Percentiles rank a stretch among this genome's conserved stretches.
Evolutionary conservation across 2,329 filamentous ascomycete species (phyloP).

Genomic region (Colletotrichum tabaci): DNA sequence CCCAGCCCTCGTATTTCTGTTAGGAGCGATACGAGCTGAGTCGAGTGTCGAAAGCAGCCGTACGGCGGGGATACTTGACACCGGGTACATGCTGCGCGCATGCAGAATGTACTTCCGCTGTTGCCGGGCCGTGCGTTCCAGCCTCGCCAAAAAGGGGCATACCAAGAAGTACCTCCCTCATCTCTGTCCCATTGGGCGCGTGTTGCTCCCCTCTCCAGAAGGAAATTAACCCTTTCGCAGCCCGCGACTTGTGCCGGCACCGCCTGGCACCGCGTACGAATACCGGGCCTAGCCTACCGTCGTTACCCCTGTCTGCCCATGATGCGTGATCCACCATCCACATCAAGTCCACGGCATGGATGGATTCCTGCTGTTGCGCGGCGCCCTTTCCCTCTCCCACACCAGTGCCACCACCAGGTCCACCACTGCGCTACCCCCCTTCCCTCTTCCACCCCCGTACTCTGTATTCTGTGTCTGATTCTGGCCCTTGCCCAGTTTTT

Average conservation of each 20-base stretch:
- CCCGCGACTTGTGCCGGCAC: slow-evolving; percentile 16
- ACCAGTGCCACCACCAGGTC: neutral
- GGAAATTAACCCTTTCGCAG: slow-evolving; percentile 38
- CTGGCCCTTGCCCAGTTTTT: slow-evolving; percentile 29
- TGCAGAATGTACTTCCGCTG: slow-evolving; percentile 13
- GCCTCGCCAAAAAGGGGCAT: slow-evolving; percentile 19
- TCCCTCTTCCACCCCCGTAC: slow-evolving; percentile 24
- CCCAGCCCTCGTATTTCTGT: slow-evolving; percentile 32
- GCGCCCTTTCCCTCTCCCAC: neutral
- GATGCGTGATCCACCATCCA: slow-evolving; percentile 18
- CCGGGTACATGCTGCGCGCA: accelerated
- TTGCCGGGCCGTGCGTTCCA: slow-evolving; percentile 25
- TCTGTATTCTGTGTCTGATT: slow-evolving; percentile 20
- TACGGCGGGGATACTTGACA: neutral
- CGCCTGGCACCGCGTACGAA: slow-evolving; percentile 10
- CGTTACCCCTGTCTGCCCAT: slow-evolving; percentile 34
- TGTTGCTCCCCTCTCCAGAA: slow-evolving; percentile 1
- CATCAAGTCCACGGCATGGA: slow-evolving; percentile 1
- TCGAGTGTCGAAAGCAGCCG: neutral
- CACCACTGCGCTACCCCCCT: slow-evolving; percentile 5
- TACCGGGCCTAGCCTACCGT: slow-evolving; percentile 18
- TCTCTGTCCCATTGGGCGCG: slow-evolving; percentile 13
- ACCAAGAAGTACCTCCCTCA: slow-evolving; percentile 17
- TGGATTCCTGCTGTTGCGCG: slow-evolving; percentile 4
- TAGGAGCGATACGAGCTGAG: slow-evolving; percentile 40